Percentiles rank a stretch among this genome's conserved stretches.
phyloP scores from a whole-genome alignment of 495 filamentous ascomycete species.

The Penicillium soppii region DNA sequence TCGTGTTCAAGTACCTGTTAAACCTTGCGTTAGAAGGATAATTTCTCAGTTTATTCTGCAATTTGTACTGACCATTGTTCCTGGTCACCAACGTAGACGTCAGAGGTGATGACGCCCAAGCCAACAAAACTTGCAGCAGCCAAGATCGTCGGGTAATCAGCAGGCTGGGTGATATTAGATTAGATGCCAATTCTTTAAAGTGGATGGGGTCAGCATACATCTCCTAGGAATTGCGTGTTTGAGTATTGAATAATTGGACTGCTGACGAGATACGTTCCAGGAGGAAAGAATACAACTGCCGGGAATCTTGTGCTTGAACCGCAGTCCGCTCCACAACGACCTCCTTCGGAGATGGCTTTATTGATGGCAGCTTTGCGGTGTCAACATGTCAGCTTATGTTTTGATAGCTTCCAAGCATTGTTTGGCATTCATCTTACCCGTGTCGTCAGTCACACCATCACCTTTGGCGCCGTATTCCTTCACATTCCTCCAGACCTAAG shows the following conservation, averaged over 20 bases:
- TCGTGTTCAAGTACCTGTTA: conserved; percentile 29
- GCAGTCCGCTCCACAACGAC: conserved; percentile 49
- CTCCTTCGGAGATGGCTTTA: conserved; percentile 43
- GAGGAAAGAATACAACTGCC: conserved; percentile 57
- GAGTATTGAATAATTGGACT: conserved; percentile 61
- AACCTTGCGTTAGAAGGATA: too few relatives aligned
- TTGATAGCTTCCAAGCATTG: too few relatives aligned
- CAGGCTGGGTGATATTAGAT: conserved; percentile 14
- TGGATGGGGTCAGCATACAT: too few relatives aligned
- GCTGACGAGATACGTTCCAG: conserved; percentile 61
- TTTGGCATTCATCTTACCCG: too few relatives aligned
- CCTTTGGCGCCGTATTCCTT: too few relatives aligned
- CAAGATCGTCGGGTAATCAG: conserved; percentile 41
- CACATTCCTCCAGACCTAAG: too few relatives aligned
- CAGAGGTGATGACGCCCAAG: conserved; percentile 48
- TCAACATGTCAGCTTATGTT: too few relatives aligned
- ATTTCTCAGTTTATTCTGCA: too few relatives aligned
- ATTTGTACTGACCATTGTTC: conserved; percentile 31
- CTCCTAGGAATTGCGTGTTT: conserved; percentile 63
- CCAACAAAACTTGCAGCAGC: conserved; percentile 42
- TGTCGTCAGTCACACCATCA: too few relatives aligned
- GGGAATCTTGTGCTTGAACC: conserved; percentile 47
- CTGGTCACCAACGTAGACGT: conserved; percentile 36
- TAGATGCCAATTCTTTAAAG: too few relatives aligned
- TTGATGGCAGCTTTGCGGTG: conserved; percentile 58